These are phyloP conservation scores for Yarrowia sp. DNA, from an alignment of 805 yeast genomes.

Conservation along the genomic window DNA sequence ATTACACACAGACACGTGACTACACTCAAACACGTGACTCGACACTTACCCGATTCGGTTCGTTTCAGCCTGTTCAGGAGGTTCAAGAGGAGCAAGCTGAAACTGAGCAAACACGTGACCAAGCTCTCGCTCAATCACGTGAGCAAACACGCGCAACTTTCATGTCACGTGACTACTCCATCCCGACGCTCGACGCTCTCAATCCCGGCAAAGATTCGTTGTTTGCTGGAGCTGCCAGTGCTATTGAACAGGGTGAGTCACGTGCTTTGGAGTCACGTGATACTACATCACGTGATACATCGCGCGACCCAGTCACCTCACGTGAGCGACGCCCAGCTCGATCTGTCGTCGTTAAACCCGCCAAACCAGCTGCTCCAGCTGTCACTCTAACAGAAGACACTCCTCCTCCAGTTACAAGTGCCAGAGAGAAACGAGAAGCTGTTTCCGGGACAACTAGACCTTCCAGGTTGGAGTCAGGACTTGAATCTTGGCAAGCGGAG, in stretches of 20 bases:
- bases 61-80: neutral
- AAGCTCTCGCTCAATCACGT: neutral
- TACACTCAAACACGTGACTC: neutral
- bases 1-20: neutral
- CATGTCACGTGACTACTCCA: conserved; percentile 6
- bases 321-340: neutral
- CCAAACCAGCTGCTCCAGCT: neutral
- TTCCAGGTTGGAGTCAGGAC: neutral
- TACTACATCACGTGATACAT: neutral
- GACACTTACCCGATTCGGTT: neutral
- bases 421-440: neutral
- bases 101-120: neutral
- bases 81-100: neutral
- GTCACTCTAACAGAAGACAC: neutral
- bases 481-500: conserved; percentile 9
- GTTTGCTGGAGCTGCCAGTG: neutral
- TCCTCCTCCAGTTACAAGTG: neutral
- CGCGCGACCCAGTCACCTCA: neutral
- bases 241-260: neutral
- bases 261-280: neutral
- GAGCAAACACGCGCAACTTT: neutral
- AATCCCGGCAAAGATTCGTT: conserved; percentile 4
- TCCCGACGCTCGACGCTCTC: neutral
- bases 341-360: neutral
- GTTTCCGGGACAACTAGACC: neutral